Base-by-base conservation (phyloP, 2,329 filamentous ascomycete species). In the Ophiostoma piceae region DNA sequence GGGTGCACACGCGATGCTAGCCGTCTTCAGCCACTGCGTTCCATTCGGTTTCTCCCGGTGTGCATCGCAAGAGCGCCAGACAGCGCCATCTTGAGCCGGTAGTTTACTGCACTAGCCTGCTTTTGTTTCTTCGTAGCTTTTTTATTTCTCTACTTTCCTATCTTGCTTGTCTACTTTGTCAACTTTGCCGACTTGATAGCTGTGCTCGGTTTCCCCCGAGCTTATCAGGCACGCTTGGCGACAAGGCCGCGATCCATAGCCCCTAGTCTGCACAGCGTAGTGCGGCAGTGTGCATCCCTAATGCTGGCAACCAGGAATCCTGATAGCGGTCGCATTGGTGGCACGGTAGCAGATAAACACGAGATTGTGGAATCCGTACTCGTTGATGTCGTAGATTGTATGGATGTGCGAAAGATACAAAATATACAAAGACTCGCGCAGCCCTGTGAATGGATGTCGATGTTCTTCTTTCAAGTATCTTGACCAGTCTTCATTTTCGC, bases 21-120 rank as follows among this genome's bases (percentile, higher is more conserved):
- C 29, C 60, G 29, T 35, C 60, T 64, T n/a, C 26, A 37, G 60
- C 11, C 60, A 57, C 51, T 22, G 22, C 14, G 29, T 64, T 39
- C 60, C 29, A n/a, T n/a, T 64, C 60, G 60, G 60, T 37, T 64
- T 64, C 60, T 35, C 60, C 60, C 60, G 60, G 22, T 22, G 19
- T 57, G 51, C 51, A 57, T 9, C n/a, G n/a, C 47, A 16, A 51
- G 5, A 51, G 39, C 39, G 39, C 39, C 39, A 41, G 7, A 41
- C 26, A 29, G 26, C 26, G 26, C 26, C 26, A 29, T 29, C 26
- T 29, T 35, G 35, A 35, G 2, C 39, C 12, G 9, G 9, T 14
- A 41, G 39, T 41, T 12, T 41, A 41, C 39, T 41, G 39, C 12
- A 41, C 39, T 11, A 14, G 39, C 11, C 39, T 5, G 12, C 39